Evolutionary conservation across 2,329 filamentous ascomycete genomes (phyloP).

Genomic region (Curvularia hawaiiensis): DNA sequence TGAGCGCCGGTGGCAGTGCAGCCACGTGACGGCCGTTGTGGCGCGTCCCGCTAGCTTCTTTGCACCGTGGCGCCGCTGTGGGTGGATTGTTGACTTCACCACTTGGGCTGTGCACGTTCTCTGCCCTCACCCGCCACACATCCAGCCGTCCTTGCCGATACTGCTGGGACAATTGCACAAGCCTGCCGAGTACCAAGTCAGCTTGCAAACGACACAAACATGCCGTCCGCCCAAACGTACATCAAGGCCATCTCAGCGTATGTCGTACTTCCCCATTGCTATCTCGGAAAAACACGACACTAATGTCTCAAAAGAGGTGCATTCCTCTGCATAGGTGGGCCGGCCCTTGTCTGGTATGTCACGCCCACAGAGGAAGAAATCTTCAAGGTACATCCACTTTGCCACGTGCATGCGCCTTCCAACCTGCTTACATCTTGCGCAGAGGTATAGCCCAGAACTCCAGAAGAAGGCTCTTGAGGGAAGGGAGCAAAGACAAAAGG

Average conservation of each 20-base stretch:
- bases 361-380: constrained; percentile 90
- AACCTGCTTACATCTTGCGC: constrained; percentile 11
- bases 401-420: constrained; percentile 21
- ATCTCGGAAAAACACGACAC: constrained; percentile 14
- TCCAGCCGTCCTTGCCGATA: neutral
- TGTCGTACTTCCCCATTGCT: constrained; percentile 13
- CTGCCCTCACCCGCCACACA: constrained; percentile 5
- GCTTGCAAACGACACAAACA: constrained; percentile 15
- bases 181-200: neutral
- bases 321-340: constrained; percentile 78
- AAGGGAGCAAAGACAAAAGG: constrained; percentile 74
- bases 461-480: constrained; percentile 84
- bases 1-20: constrained; percentile 5
- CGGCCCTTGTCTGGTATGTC: constrained; percentile 79
- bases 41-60: constrained; percentile 12
- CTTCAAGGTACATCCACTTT: constrained; percentile 60
- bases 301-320: constrained; percentile 63
- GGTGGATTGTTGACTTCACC: constrained; percentile 14
- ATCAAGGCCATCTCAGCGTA: constrained; percentile 45
- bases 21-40: constrained; percentile 2
- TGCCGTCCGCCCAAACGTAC: constrained; percentile 38
- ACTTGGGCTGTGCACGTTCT: constrained; percentile 7
- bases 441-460: constrained; percentile 93
- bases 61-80: neutral
- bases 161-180: neutral